A percentile compares a stretch with the other conserved stretches of the same genome.
Conservation (phyloP, 305 asterid species). For the Plantago lanceolata region DNA sequence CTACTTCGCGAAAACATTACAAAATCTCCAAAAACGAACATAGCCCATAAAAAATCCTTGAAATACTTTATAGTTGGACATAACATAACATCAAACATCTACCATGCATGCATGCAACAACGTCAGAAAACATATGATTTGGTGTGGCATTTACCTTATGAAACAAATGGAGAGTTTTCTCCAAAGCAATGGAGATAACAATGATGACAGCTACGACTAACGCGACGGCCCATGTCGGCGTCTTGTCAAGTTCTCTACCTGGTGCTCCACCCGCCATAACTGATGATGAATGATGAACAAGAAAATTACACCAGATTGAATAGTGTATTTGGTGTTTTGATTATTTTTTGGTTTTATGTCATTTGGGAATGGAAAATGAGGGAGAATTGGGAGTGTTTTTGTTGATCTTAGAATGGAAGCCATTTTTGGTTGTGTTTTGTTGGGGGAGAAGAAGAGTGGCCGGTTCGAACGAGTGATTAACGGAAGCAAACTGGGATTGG, state of each 20-base stretch:
- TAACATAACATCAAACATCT: neutral
- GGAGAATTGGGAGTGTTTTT: neutral
- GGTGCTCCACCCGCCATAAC: slow-evolving; percentile 37
- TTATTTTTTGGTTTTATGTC: neutral
- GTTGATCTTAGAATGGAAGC: neutral
- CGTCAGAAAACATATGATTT: neutral
- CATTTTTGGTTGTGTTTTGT: neutral
- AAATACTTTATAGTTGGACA: neutral
- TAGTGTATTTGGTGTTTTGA: no score
- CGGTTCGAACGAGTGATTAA: slow-evolving; percentile 28
- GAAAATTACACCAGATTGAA: neutral
- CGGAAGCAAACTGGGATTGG: slow-evolving; percentile 34
- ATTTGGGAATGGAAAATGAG: neutral
- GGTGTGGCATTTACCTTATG: slow-evolving; percentile 31
- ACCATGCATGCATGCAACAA: neutral
- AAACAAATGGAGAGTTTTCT: slow-evolving; percentile 52
- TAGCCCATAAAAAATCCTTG: neutral
- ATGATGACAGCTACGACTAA: slow-evolving; percentile 54
- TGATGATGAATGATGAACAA: slow-evolving; percentile 22
- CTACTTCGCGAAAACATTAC: no score
- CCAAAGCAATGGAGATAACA: slow-evolving; percentile 51
- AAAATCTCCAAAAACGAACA: neutral
- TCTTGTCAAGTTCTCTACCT: slow-evolving; percentile 60
- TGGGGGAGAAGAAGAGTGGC: neutral
- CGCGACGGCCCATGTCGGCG: slow-evolving; percentile 86